phyloP scores from a whole-genome alignment of 306 rosid genomes.

The Erythrophleum fordii region DNA sequence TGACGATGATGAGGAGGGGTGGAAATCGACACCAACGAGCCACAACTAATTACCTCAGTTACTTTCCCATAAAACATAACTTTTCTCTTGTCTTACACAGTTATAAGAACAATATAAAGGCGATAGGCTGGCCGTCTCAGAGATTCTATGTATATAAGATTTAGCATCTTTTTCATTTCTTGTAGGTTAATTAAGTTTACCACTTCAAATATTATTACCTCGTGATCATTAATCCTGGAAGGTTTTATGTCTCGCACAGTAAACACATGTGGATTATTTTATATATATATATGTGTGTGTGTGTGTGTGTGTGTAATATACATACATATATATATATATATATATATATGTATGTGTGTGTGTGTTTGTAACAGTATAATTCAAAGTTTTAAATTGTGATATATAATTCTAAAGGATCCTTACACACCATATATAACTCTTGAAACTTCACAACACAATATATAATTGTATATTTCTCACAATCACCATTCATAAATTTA shows the following conservation, averaged over 20 bases:
- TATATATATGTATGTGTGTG: too few relatives aligned
- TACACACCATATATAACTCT: background rate
- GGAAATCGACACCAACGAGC: background rate
- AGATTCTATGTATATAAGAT: background rate
- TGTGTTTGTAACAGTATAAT: background rate
- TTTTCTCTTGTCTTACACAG: slow-evolving; percentile 21
- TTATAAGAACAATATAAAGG: slow-evolving; percentile 10
- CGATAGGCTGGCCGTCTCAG: background rate
- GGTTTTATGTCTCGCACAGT: background rate
- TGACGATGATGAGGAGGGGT: background rate
- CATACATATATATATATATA: too few relatives aligned
- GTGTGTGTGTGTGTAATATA: too few relatives aligned
- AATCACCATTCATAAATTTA: too few relatives aligned
- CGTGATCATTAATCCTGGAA: background rate
- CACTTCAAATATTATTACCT: background rate
- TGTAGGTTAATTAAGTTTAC: background rate
- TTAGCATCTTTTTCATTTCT: background rate
- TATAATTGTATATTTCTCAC: too few relatives aligned
- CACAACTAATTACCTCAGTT: background rate
- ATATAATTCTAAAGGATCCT: background rate
- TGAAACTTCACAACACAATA: too few relatives aligned
- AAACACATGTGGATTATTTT: background rate
- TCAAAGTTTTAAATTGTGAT: background rate
- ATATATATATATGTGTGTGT: too few relatives aligned
- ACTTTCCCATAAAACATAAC: slow-evolving; percentile 23